Evolutionary conservation across 345 rosid genomes (phyloP).

Genomic region (Sapria himalayana): DNA sequence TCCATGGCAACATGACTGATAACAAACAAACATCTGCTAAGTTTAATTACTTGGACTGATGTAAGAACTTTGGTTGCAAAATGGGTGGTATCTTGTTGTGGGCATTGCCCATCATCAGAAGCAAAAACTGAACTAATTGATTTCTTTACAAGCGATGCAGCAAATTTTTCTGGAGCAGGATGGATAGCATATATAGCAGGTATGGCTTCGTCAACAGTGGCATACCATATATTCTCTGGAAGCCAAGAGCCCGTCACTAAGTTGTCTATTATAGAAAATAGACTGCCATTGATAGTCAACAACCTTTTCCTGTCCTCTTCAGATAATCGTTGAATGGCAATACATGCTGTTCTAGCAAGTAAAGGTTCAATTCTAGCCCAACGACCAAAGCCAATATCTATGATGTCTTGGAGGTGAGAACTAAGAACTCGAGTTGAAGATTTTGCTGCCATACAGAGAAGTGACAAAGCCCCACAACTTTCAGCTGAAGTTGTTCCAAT

Average conservation of each 20-base stretch:
- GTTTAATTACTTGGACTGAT: slow-evolving; percentile 49
- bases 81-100: slow-evolving; percentile 19
- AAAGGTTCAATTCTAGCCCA: slow-evolving; percentile 95
- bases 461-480: slow-evolving; percentile 80
- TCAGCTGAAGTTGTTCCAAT: slow-evolving; percentile 77
- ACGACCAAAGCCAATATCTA: slow-evolving; percentile 97
- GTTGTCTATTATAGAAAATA: slow-evolving; percentile 59
- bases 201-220: slow-evolving; percentile 91
- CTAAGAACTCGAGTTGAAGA: slow-evolving; percentile 58
- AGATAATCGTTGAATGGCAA: slow-evolving; percentile 70
- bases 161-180: slow-evolving; percentile 75
- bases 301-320: slow-evolving; percentile 64
- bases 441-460: slow-evolving; percentile 97
- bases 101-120: slow-evolving; percentile 23
- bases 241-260: slow-evolving; percentile 69
- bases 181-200: slow-evolving; percentile 51
- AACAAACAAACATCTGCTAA: slow-evolving; percentile 64
- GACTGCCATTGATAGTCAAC: slow-evolving; percentile 45
- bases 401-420: slow-evolving; percentile 76
- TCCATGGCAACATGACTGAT: slow-evolving; percentile 87
- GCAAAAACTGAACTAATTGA: slow-evolving; percentile 43
- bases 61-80: slow-evolving; percentile 15
- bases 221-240: slow-evolving; percentile 70
- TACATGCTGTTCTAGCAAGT: slow-evolving; percentile 82
- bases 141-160: slow-evolving; percentile 46